phyloP scores from a whole-genome alignment of 768 basidiomycete species.

The Fistulinella prunicolor region DNA sequence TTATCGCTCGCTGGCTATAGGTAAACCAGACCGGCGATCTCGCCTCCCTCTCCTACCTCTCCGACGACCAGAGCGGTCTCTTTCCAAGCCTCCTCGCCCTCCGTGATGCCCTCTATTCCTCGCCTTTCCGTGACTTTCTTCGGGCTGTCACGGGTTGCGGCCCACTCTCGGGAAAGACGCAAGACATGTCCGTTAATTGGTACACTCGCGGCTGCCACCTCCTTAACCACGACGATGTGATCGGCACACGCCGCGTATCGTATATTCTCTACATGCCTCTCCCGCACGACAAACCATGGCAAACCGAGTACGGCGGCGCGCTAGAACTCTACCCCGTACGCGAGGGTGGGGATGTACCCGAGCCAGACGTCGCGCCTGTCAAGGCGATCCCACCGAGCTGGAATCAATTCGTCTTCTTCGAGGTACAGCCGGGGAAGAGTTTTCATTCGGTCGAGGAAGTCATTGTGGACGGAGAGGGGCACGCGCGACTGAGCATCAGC shows the following conservation, averaged over 20 bases:
- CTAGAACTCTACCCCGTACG: constrained; percentile 87
- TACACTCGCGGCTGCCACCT: constrained; percentile 92
- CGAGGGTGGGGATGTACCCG: constrained; percentile 53
- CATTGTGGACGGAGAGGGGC: constrained; percentile 70
- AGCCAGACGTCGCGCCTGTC: constrained; percentile 62
- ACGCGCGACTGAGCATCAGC: constrained; percentile 81
- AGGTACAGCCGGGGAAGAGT: constrained; percentile 92
- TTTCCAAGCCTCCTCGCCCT: constrained; percentile 79
- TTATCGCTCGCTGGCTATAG: constrained; percentile 39
- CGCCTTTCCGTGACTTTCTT: constrained; percentile 76
- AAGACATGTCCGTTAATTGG: constrained; percentile 93
- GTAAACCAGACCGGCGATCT: constrained; percentile 97
- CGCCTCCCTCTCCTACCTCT: constrained; percentile 86
- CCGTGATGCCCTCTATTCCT: constrained; percentile 89
- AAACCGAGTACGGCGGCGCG: constrained; percentile 88
- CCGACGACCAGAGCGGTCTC: constrained; percentile 69
- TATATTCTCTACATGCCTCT: constrained; percentile 97
- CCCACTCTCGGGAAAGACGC: constrained; percentile 84
- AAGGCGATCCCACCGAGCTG: constrained; percentile 76
- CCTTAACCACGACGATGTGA: constrained; percentile 98
- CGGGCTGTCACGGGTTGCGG: constrained; percentile 89
- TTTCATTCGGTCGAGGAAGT: constrained; percentile 98
- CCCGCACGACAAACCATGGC: constrained; percentile 72
- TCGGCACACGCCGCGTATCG: constrained; percentile 88
- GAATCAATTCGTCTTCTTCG: constrained; percentile 88